A percentile compares a stretch with the other conserved stretches of the same genome.
Evolutionary conservation across 148 eudicot species (phyloP).

Genomic region (Nyssa sinensis): DNA sequence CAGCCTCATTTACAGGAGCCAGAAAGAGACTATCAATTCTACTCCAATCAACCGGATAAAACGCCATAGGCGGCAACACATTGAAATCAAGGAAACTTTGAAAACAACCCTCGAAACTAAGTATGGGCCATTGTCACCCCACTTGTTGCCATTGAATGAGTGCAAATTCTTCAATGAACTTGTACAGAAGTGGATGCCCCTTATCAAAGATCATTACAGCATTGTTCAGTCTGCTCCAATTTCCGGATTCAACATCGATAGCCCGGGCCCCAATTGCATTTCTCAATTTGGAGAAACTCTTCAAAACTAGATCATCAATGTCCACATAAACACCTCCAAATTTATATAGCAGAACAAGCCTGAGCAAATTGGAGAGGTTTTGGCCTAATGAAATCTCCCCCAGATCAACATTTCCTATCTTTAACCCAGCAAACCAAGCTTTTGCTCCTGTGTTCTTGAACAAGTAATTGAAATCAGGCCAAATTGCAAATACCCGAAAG

Average conservation of each 20-base stretch:
- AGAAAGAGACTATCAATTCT: conserved; percentile 42
- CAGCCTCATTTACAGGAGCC: conserved; percentile 38
- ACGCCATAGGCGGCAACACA: conserved; percentile 60
- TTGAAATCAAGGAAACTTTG: conserved; percentile 41
- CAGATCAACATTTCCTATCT: conserved; percentile 46
- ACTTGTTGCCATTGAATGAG: conserved; percentile 76
- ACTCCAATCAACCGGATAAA: conserved; percentile 75
- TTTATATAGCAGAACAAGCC: conserved; percentile 63
- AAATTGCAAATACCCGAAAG: conserved; percentile 46
- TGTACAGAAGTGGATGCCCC: conserved; percentile 59
- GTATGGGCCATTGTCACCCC: conserved; percentile 93
- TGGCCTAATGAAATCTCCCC: conserved; percentile 74
- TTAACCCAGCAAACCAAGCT: conserved; percentile 49
- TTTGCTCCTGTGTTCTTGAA: conserved; percentile 62
- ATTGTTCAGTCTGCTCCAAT: conserved; percentile 79
- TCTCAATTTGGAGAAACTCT: conserved; percentile 41
- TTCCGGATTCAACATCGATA: conserved; percentile 47
- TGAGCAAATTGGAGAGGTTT: conserved; percentile 78
- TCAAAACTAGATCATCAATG: conserved; percentile 69
- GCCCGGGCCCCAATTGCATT: conserved; percentile 82
- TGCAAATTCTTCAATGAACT: conserved; percentile 78
- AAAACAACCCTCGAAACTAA: conserved; percentile 77
- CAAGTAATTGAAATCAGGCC: conserved; percentile 58
- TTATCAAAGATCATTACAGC: conserved; percentile 79
- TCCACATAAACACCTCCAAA: conserved; percentile 84